phyloP scores from a whole-genome alignment of 768 basidiomycete genomes.

The Hygrocybe punicea region DNA sequence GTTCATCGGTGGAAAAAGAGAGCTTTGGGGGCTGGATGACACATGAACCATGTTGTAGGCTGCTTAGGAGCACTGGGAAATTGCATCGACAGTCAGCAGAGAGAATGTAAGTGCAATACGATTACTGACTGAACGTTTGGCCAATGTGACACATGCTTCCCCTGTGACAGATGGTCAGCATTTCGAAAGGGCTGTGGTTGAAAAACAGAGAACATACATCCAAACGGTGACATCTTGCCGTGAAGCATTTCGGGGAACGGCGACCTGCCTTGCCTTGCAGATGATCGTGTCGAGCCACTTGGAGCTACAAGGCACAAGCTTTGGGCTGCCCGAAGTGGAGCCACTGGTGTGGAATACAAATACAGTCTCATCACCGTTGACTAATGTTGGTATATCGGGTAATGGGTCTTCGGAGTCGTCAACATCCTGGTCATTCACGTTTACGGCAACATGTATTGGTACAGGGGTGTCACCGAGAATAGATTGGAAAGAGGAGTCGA shows the following conservation, averaged over 20 bases:
- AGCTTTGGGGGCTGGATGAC: constrained; percentile 66
- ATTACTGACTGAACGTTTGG: constrained; percentile 65
- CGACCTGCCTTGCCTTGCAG: constrained; percentile 55
- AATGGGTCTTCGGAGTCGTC: constrained; percentile 39
- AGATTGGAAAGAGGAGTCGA: constrained; percentile 54
- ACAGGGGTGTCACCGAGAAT: constrained; percentile 47
- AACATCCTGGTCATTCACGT: constrained; percentile 37
- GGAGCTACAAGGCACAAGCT: constrained; percentile 69
- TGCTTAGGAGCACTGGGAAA: constrained; percentile 61
- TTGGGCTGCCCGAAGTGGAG: constrained; percentile 80
- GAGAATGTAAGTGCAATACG: constrained; percentile 15
- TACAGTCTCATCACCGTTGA: constrained; percentile 41
- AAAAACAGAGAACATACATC: constrained; percentile 53
- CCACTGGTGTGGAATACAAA: constrained; percentile 81
- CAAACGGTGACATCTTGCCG: constrained; percentile 66
- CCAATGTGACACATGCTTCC: constrained; percentile 84
- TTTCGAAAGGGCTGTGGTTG: constrained; percentile 3
- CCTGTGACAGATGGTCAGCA: constrained; percentile 45
- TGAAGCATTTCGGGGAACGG: constrained; percentile 45
- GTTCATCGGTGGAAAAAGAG: constrained; percentile 63
- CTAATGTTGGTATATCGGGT: constrained; percentile 40
- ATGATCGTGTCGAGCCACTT: constrained; percentile 62
- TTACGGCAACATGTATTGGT: constrained; percentile 44
- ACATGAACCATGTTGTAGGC: constrained; percentile 69
- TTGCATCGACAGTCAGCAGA: constrained; percentile 23